Evolutionary conservation across 2,329 filamentous ascomycete species (phyloP).

Genomic region (Penicillium brevicompactum): DNA sequence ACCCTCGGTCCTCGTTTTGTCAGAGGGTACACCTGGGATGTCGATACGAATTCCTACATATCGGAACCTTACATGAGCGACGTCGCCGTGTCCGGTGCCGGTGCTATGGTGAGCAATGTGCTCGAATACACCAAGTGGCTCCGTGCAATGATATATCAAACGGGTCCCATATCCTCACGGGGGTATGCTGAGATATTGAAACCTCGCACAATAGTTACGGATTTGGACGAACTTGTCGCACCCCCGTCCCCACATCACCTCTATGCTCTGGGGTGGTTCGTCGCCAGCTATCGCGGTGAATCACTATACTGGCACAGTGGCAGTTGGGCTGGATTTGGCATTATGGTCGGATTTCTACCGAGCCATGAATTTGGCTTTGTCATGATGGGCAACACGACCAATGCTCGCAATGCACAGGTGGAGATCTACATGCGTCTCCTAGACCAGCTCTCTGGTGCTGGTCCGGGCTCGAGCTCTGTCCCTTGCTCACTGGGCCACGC

Average conservation of each 20-base stretch:
- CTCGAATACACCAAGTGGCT: slow-evolving; percentile 30
- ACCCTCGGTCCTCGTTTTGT: slow-evolving; percentile 9
- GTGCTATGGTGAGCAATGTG: slow-evolving; percentile 29
- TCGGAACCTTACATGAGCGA: slow-evolving; percentile 20
- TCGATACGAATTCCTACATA: slow-evolving; percentile 11
- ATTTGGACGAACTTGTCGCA: slow-evolving; percentile 5
- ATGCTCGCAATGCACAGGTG: slow-evolving; percentile 11
- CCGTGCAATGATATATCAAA: slow-evolving; percentile 21
- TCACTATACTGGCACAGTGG: slow-evolving; percentile 25
- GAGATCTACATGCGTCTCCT: slow-evolving; percentile 18
- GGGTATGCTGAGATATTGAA: slow-evolving; percentile 17
- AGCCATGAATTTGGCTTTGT: slow-evolving; percentile 24
- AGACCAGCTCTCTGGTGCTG: slow-evolving; percentile 1
- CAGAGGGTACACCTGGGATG: slow-evolving; percentile 23
- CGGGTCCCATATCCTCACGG: slow-evolving; percentile 14
- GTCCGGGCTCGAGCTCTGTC: not conserved
- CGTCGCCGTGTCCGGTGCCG: slow-evolving; percentile 19
- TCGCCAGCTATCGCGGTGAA: slow-evolving; percentile 23
- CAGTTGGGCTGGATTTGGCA: slow-evolving; percentile 25
- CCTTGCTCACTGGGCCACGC: not conserved
- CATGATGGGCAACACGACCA: slow-evolving; percentile 25
- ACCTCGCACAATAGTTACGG: slow-evolving; percentile 15
- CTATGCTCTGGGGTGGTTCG: slow-evolving; percentile 28
- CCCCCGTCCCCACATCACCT: slow-evolving; percentile 16
- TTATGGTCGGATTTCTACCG: slow-evolving; percentile 27